Base-by-base conservation (phyloP, 192 early-diverging fungal genomes). In the Oehlia diaphana region DNA sequence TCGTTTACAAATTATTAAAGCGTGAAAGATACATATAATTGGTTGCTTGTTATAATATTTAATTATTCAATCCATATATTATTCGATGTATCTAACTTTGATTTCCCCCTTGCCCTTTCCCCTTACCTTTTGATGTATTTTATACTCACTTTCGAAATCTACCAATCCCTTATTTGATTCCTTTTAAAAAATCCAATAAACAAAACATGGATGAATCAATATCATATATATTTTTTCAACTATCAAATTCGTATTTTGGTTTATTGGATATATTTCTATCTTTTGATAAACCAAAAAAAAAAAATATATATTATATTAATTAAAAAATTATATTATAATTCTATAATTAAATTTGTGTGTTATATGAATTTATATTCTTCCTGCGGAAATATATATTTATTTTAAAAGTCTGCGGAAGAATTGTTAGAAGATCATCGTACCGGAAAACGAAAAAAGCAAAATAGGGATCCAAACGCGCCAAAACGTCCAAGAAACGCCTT, bases 391-490 rank as follows among this genome's bases (percentile, higher is more conserved):
- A 47, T 63, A 7, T n/a, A 63, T 63, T 63, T 63, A 63, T 63
- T n/a, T 19, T 42, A 37, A 42, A 42, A 75, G 53, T 63, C 53
- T 61, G n/a, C 50, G 28, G 73, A 75, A 62, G 73, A 37, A n/a
- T 35, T 37, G 37, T 26, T 35, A 13, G 73, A 75, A 49, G 73
- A 75, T 63, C 28, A 26, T 33, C 73, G 12, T 37, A 62, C 19
- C 26, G 73, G 73, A 28, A 79, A 82, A 53, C 75, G 81, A 42
- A 79, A 78, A 72, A 81, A 81, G 19, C 82, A 78, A 69, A 80
- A 82, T 47, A 84, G 79, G 67, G 86, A 87, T 76, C 86, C 83
- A 19, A 84, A 83, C 72, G 83, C 83, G 28, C 86, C 86, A n/a
- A 87, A 87, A 58, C 72, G 83, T 13, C 86, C 86, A 7, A 78